Base-by-base conservation (phyloP, 2,329 filamentous ascomycete species). In the Rutstroemia sp. region DNA sequence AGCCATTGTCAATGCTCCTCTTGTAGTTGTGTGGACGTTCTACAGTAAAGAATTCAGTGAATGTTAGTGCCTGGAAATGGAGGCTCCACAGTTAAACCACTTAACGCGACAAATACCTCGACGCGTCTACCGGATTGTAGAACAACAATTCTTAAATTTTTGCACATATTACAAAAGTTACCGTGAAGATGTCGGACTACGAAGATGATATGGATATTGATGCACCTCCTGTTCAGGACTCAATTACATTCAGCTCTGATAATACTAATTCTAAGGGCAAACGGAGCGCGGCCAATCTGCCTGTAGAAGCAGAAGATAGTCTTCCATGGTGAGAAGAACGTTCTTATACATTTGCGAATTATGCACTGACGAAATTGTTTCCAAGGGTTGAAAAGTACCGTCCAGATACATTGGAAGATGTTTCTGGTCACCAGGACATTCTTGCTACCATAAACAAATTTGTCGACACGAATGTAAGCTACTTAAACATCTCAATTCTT, bases 401-500 rank as follows among this genome's bases (percentile, higher is more conserved):
- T 53, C 94, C 94, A 17, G 85, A 86, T 60, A 90, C 88, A 1
- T 82, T 99, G 47, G 83, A 87, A 64, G 94, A 99, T 72, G 94
- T 99, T 57, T 95, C 91, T 3, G 94, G 94, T 19, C 94, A 99
- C 72, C 88, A 96, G 69, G 94, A 99, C 73, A 97, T 99, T 68
- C 84, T 99, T 61, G 86, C 92, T 4, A 99, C 94, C 2, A 95
- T 99, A 75, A 96, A 96, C 78, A 94, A 92, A 71, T 99, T 99
- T 67, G 83, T 99, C 69, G 92, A 97, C 69, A 82, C 89, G 57
- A 97, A 99, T 74, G 81, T 84, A 72, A 30, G 72, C 53, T 14
- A 21, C 47, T 34, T 5, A 27, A 40, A 49, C 9, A 7, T 7
- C 7, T 23, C 2, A 30, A 19, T 49, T 54, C 63, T 36, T 62